Evolutionary conservation across 2,329 filamentous ascomycete species (phyloP), one percentile per base, ranked within the genome.

Genomic region (Scopulariopsis brevicaulis): DNA sequence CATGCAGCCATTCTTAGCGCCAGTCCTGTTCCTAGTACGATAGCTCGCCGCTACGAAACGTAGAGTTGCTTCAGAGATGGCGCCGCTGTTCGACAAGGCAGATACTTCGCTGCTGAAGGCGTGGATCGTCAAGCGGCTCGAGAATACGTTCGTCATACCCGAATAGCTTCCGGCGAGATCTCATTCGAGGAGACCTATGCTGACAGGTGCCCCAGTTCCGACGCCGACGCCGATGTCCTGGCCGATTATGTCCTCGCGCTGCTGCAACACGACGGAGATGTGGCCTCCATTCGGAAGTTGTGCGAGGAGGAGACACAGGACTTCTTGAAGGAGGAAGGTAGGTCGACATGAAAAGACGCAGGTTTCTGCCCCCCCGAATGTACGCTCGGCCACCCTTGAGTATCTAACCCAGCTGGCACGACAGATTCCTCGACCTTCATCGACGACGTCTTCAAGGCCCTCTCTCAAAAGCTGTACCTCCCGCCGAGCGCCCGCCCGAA

Each of bases 231-330:
- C 35, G 89, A 91, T 65, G 87, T 93, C 5, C 83, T 94, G 3
- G 89, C 88, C 53, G 89, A 94, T 65, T 94, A 92, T 68, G 86
- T 93, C n/a, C 77, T 92, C 61, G 89, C 87, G 7, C 79, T 94
- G 22, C 73, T 93, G 62, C 62, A 62, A 58, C 84, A 87, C 61
- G 86, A 90, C 62, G 86, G 85, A 61, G 77, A 83, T 55, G 74
- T 79, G 48, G 77, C 78, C n/a, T 76, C 81, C 22, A 84, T 91
- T 57, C 81, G 83, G 65, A 74, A 79, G 64, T 80, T 87, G 56
- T 90, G 87, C 69, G 78, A 89, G 66, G 77, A 82, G 57, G 86
- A 90, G 68, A 83, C 93, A 48, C 80, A 82, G 2, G 88, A 92
- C 67, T 93, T 93, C 67, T 71, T 93, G 20, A 82, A 82, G 65